Conservation (phyloP, 2,329 filamentous ascomycete species). For the Aspergillus pseudoviridinutans region DNA sequence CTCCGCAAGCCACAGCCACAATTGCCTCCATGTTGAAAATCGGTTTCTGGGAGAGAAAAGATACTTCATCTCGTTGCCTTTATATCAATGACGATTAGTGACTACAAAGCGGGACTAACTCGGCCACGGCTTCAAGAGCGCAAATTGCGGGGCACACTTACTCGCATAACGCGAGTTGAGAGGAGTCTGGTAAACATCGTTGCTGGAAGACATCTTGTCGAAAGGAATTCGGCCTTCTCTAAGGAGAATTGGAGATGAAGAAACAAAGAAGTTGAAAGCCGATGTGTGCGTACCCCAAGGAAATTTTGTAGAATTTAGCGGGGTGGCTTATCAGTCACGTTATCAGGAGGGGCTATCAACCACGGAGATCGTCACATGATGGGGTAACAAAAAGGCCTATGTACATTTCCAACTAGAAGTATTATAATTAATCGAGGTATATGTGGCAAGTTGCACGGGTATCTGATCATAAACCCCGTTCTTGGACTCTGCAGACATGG, state of each 20-base stretch:
- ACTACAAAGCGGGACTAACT: not conserved
- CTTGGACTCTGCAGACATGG: not conserved
- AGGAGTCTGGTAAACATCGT: slow-evolving; percentile 63
- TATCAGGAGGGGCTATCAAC: slow-evolving; percentile 21
- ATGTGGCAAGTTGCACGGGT: not conserved
- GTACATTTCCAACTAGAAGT: not conserved
- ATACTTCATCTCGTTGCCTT: slow-evolving; percentile 64
- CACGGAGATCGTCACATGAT: not conserved
- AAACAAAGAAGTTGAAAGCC: slow-evolving; percentile 6
- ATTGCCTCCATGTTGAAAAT: slow-evolving; percentile 73
- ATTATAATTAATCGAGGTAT: not conserved
- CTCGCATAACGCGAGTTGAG: slow-evolving; percentile 70
- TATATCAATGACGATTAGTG: slow-evolving; percentile 17
- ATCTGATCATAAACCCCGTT: not conserved
- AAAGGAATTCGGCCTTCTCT: slow-evolving; percentile 14
- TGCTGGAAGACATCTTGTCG: slow-evolving; percentile 36
- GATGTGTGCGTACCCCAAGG: slow-evolving; percentile 18
- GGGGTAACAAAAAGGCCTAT: not conserved
- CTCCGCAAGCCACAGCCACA: slow-evolving; percentile 84
- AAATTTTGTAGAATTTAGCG: slow-evolving; percentile 32
- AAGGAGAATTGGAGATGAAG: slow-evolving; percentile 18
- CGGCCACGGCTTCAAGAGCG: not conserved
- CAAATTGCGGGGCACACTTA: slow-evolving; percentile 23
- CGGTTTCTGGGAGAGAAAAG: slow-evolving; percentile 76
- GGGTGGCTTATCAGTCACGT: slow-evolving; percentile 38